Evolutionary conservation across 768 basidiomycete species (phyloP).

Genomic region (Xerocomus potaroensis): DNA sequence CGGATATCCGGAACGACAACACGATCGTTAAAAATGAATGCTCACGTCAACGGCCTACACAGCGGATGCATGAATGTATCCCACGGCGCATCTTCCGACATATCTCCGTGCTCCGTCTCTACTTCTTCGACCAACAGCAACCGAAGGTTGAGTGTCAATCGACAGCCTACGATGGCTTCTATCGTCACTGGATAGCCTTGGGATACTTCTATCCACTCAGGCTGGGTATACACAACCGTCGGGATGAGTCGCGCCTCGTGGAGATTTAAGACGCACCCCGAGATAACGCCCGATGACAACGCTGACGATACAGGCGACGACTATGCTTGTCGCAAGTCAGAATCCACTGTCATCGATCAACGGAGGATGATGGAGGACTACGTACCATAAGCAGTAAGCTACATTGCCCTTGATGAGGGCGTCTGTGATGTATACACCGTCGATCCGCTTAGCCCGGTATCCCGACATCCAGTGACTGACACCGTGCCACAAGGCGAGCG

Average conservation of each 20-base stretch:
- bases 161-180: slow-evolving; percentile 7
- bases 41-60: background rate
- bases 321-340: slow-evolving; percentile 7
- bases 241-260: background rate
- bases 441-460: background rate
- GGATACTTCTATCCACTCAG: slow-evolving; percentile 2
- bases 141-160: slow-evolving; percentile 6
- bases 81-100: slow-evolving; percentile 1
- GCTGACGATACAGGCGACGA: slow-evolving; percentile 5
- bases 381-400: slow-evolving; percentile 16
- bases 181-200: slow-evolving; percentile 4
- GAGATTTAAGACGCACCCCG: slow-evolving; percentile 2
- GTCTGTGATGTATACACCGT: slow-evolving; percentile 3
- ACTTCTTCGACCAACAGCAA: slow-evolving; percentile 1
- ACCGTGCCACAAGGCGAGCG: slow-evolving; percentile 6
- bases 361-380: background rate
- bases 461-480: background rate
- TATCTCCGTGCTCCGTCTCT: background rate
- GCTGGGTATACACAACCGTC: background rate
- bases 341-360: too few species aligned
- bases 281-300: background rate
- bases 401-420: slow-evolving; percentile 12
- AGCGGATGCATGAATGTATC: background rate
- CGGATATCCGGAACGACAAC: background rate
- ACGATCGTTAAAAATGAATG: too few species aligned